Evolutionary conservation across 345 rosid species (phyloP).

Genomic region (Hevea brasiliensis): DNA sequence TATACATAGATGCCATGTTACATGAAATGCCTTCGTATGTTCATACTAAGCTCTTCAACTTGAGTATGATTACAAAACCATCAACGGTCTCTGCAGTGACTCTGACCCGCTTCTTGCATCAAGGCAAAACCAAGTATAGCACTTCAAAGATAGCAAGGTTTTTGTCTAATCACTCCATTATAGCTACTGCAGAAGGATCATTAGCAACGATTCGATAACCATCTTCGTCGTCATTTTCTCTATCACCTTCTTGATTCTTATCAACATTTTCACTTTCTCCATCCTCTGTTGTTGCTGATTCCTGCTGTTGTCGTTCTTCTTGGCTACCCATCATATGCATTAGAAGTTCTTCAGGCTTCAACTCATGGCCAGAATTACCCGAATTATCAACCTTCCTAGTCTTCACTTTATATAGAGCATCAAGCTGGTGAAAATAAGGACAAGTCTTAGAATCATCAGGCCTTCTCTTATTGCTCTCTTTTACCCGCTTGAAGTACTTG

Average conservation of each 20-base stretch:
- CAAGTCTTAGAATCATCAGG: slow-evolving; percentile 32
- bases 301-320: slow-evolving; percentile 34
- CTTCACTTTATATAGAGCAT: slow-evolving; percentile 63
- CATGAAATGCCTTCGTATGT: slow-evolving; percentile 9
- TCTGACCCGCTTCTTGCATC: slow-evolving; percentile 18
- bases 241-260: slow-evolving; percentile 33
- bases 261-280: slow-evolving; percentile 31
- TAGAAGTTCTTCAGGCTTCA: slow-evolving; percentile 53
- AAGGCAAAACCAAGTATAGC: slow-evolving; percentile 12
- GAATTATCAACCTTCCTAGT: slow-evolving; percentile 32
- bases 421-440: slow-evolving; percentile 44
- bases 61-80: slow-evolving; percentile 10
- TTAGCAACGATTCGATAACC: slow-evolving; percentile 30
- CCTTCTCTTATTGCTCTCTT: slow-evolving; percentile 38
- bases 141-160: slow-evolving; percentile 7
- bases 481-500: slow-evolving; percentile 41
- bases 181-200: slow-evolving; percentile 37
- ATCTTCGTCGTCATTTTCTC: slow-evolving; percentile 30
- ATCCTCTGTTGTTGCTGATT: slow-evolving; percentile 35
- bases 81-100: slow-evolving; percentile 12
- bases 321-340: slow-evolving; percentile 50
- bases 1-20: slow-evolving; percentile 13
- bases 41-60: slow-evolving; percentile 15
- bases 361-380: slow-evolving; percentile 26
- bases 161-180: slow-evolving; percentile 30